Conservation (phyloP, 2,329 filamentous ascomycete genomes). For the Aureobasidium melanogenum region DNA sequence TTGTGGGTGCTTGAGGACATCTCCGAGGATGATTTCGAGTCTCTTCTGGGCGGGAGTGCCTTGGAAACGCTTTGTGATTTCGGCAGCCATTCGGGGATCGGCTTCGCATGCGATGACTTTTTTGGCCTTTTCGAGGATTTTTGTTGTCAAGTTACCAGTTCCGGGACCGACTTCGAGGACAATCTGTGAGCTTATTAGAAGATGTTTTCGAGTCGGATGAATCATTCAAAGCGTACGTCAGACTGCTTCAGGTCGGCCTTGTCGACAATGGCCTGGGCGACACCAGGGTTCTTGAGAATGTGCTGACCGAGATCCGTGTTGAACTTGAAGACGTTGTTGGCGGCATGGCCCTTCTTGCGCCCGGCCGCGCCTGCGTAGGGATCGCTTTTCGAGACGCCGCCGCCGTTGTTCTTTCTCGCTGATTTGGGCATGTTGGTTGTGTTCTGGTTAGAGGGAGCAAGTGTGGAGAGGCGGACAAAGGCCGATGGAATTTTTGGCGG, state of each 20-base stretch:
- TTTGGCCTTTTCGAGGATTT: conserved; percentile 81
- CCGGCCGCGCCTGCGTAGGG: conserved; percentile 35
- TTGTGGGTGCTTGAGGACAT: conserved; percentile 78
- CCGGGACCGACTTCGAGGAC: conserved; percentile 91
- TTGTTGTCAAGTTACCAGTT: conserved; percentile 79
- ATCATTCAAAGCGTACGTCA: conserved; percentile 40
- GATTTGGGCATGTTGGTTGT: conserved; percentile 36
- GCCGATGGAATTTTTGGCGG: conserved; percentile 2
- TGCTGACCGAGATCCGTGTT: conserved; percentile 86
- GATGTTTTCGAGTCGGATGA: not conserved
- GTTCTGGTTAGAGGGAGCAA: not conserved
- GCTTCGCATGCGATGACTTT: conserved; percentile 81
- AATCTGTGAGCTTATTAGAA: conserved; percentile 27
- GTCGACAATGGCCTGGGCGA: conserved; percentile 71
- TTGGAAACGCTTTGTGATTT: conserved; percentile 88
- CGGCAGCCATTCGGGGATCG: conserved; percentile 92
- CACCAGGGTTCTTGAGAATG: conserved; percentile 85
- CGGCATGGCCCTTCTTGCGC: conserved; percentile 37
- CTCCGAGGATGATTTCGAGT: conserved; percentile 80
- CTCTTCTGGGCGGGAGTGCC: conserved; percentile 76
- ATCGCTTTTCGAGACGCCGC: conserved; percentile 26
- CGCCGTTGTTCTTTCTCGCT: conserved; percentile 28
- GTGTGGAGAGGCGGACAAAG: conserved; percentile 2
- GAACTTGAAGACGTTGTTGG: conserved; percentile 92
- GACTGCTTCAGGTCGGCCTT: conserved; percentile 88